Evolutionary conservation across 345 rosid genomes (phyloP).

Genomic region (Dimocarpus longan): DNA sequence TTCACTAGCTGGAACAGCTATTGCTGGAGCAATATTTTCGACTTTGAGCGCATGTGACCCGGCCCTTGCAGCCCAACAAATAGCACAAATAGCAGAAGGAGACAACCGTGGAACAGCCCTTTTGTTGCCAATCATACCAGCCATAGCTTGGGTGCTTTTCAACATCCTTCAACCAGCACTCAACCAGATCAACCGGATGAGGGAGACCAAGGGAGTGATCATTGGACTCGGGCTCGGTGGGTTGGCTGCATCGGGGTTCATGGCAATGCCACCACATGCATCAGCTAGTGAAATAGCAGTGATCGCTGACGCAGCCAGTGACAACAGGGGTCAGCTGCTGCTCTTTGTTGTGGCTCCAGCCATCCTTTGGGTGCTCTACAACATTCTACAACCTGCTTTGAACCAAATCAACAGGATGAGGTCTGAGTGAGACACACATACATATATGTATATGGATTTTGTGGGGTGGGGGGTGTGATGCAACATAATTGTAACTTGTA

Average conservation of each 20-base stretch:
- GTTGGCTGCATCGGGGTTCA: constrained; percentile 60
- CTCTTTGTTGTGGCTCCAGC: constrained; percentile 86
- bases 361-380: constrained; percentile 88
- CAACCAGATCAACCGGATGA: constrained; percentile 83
- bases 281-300: constrained; percentile 47
- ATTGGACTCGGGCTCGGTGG: constrained; percentile 81
- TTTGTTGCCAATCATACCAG: constrained; percentile 80
- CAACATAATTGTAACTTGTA: constrained; percentile 27
- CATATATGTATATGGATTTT: neutral
- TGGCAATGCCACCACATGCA: constrained; percentile 50
- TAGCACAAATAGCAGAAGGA: constrained; percentile 69
- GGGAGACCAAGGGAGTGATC: constrained; percentile 59
- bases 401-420: constrained; percentile 94
- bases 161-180: constrained; percentile 94
- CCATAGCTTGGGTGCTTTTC: constrained; percentile 90
- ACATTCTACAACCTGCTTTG: constrained; percentile 92
- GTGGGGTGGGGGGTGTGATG: constrained; percentile 8
- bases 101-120: constrained; percentile 92
- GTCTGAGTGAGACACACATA: constrained; percentile 38
- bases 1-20: constrained; percentile 44
- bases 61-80: constrained; percentile 86
- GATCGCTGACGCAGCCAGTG: constrained; percentile 55
- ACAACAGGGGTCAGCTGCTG: constrained; percentile 82
- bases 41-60: constrained; percentile 66
- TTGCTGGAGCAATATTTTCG: constrained; percentile 87